phyloP scores from a whole-genome alignment of 257 asterid species.

The Penstemon eatonii region DNA sequence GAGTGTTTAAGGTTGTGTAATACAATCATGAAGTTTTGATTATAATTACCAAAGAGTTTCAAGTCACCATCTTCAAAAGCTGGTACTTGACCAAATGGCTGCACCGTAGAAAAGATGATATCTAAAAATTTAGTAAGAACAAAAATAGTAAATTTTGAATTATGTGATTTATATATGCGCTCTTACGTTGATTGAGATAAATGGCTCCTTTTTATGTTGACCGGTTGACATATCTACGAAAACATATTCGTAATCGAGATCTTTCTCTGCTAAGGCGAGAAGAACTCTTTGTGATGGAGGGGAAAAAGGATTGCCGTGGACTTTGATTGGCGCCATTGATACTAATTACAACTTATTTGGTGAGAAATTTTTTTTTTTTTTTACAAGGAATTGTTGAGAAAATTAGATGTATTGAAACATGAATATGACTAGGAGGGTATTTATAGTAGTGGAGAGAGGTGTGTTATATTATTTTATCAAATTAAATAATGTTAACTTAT shows the following conservation, averaged over 20 bases:
- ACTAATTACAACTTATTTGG: too few relatives aligned
- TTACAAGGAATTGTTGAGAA: too few relatives aligned
- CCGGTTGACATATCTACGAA: constrained; percentile 32
- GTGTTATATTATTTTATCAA: background rate
- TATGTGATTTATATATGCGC: background rate
- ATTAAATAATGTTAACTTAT: too few relatives aligned
- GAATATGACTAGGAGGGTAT: background rate
- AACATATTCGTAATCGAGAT: constrained; percentile 33
- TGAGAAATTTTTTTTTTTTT: background rate
- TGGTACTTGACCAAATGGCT: constrained; percentile 62
- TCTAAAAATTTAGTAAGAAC: background rate
- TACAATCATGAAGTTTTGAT: too few relatives aligned
- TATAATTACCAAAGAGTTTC: constrained; percentile 42
- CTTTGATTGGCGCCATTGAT: constrained; percentile 46
- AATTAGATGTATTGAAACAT: background rate
- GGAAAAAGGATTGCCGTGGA: constrained; percentile 40
- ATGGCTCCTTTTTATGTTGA: constrained; percentile 45
- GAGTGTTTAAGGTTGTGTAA: too few relatives aligned
- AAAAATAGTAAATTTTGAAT: background rate
- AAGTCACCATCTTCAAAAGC: constrained; percentile 49
- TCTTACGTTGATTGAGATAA: constrained; percentile 42
- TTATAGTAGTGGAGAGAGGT: background rate
- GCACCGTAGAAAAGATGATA: background rate
- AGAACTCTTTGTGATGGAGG: constrained; percentile 41
- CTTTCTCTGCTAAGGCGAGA: constrained; percentile 41